Percentiles rank a stretch among this genome's conserved stretches.
Conservation (phyloP, 2,329 filamentous ascomycete species). For the Aspergillus oerlinghausenensis region DNA sequence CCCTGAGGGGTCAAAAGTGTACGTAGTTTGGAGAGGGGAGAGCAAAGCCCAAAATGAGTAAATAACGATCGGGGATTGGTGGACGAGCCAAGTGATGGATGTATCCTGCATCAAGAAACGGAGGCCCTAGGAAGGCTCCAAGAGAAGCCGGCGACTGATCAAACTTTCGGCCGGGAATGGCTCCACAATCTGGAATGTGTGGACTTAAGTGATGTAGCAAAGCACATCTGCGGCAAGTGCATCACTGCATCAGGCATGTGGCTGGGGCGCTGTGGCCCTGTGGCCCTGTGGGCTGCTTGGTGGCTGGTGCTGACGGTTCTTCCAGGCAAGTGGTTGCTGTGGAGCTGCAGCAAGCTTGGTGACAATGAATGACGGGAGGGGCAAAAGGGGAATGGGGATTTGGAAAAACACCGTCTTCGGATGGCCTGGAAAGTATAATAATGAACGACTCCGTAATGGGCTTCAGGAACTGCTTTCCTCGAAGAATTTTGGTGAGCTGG, state of each 20-base stretch:
- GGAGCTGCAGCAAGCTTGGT: not conserved
- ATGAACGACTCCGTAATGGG: not conserved
- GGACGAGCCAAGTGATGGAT: not conserved
- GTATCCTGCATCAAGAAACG: not conserved
- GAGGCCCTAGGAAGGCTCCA: not conserved
- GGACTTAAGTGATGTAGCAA: not conserved
- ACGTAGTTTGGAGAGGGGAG: not conserved
- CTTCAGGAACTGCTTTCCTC: not conserved
- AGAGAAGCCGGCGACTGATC: not conserved
- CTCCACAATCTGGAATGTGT: not conserved
- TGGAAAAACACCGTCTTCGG: not conserved
- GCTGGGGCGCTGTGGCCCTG: not conserved
- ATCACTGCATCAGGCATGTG: not conserved
- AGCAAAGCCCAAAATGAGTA: not conserved
- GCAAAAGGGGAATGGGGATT: not conserved
- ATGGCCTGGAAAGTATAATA: not conserved
- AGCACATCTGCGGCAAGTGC: not conserved
- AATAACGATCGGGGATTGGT: not conserved
- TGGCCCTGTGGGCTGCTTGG: not conserved
- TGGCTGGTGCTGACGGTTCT: not conserved
- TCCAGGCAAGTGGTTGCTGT: not conserved
- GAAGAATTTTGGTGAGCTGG: not conserved
- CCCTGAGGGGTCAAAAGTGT: not conserved
- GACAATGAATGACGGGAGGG: not conserved
- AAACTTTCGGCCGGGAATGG: not conserved